Evolutionary conservation across 768 basidiomycete species (phyloP), one percentile per base, ranked within the genome.

Genomic region (Boletus sensibilis): DNA sequence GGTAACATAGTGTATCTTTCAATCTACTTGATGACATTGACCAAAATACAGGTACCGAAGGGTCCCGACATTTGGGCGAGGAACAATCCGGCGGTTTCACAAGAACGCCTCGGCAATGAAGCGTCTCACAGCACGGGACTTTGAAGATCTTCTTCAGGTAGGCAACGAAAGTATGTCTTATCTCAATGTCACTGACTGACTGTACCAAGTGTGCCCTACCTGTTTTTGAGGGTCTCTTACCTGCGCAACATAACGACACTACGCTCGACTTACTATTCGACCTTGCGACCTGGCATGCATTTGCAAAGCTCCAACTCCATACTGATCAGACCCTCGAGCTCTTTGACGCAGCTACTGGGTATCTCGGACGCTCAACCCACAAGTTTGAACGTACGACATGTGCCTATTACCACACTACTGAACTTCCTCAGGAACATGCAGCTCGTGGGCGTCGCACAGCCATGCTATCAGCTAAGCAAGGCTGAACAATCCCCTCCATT

Each of bases 71-170:
- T 78, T 78, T 64, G 74, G 76, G 0, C 47, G 59, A 1, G 59
- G 58, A 4, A 73, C 71, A 0, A 76, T 78, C 10, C 57, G 67
- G 0, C 44, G 48, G 10, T 77, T 77, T 47, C 23, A 45, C 11
- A 58, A 62, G 20, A 74, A 78, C 61, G 71, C 66, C 0, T 70
- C 74, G 2, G 66, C 64, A 11, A 67, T 78, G 65, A 73, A 71
- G 27, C 58, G 65, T 25, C 52, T 75, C 0, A 73, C 72, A 4
- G 78, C 73, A 0, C 58, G 67, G 13, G 74, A 79, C 37, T 78
- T 68, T 47, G 72, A 78, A 35, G 76, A 78, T 45, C 53, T 78
- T 3, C 51, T 77, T 0, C 76, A 76, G 64, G 63, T 62, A 48
- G 4, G 29, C 9, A 29, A 9, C 7, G 9, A 29, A 29, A 9